These are phyloP conservation scores for Tolypocladium ophioglossoides DNA, from an alignment of 2,329 filamentous ascomycete genomes.

Conservation along the genomic window DNA sequence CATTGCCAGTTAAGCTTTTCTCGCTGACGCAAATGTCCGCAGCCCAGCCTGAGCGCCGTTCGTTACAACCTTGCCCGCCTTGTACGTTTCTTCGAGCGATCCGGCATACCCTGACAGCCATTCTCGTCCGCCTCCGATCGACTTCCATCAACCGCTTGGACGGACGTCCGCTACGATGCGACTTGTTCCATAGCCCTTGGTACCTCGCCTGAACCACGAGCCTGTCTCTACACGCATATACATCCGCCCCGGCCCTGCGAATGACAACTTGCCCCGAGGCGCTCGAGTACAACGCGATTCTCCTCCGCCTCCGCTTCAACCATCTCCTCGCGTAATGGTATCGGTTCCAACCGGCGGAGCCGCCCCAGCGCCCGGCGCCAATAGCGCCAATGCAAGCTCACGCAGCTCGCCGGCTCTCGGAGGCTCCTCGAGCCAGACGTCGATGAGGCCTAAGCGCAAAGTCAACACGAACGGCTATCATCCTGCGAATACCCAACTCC, in stretches of 20 bases:
- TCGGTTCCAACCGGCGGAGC: conserved; percentile 27
- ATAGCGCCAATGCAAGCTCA: conserved; percentile 37
- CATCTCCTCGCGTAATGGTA: conserved; percentile 22
- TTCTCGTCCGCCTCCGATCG: neutral
- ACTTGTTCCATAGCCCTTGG: conserved; percentile 7
- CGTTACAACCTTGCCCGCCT: neutral
- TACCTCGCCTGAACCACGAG: conserved; percentile 1
- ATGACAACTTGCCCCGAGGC: neutral
- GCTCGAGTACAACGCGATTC: conserved; percentile 4
- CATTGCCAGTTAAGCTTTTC: neutral
- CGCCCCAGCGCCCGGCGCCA: conserved; percentile 22
- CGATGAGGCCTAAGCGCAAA: conserved; percentile 40
- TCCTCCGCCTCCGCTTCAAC: conserved; percentile 1
- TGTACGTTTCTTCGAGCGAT: neutral
- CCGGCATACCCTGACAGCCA: neutral
- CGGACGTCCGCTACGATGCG: conserved; percentile 11
- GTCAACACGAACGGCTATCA: conserved; percentile 44
- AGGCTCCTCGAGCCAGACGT: conserved; percentile 19
- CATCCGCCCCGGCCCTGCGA: neutral
- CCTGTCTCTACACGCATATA: neutral
- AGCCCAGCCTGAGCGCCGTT: neutral
- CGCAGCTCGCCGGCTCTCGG: conserved; percentile 40
- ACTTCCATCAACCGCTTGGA: neutral
- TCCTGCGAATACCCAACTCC: conserved; percentile 36
- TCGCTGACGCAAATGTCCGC: neutral